A percentile compares a stretch with the other conserved stretches of the same genome.
Evolutionary conservation across 805 yeast species (phyloP).

Genomic region (Wickerhamiella cacticola): DNA sequence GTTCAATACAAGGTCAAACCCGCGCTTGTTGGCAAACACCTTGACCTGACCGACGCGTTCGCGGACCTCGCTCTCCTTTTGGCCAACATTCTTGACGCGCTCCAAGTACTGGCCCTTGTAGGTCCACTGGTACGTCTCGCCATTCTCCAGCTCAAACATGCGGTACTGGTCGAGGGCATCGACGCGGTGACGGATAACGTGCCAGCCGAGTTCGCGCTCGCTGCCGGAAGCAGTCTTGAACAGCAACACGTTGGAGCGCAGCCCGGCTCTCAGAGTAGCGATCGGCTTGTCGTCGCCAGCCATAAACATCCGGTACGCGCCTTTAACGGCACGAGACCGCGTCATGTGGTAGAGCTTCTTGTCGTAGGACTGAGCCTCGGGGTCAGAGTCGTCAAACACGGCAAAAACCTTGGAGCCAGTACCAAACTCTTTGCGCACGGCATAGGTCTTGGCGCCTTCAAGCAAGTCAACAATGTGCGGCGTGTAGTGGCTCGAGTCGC

Average conservation of each 20-base stretch:
- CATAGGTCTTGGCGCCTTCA: conserved; percentile 33
- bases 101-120: conserved; percentile 47
- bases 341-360: conserved; percentile 41
- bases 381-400: conserved; percentile 37
- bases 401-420: conserved; percentile 47
- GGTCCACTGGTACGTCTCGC: conserved; percentile 55
- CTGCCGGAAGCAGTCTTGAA: conserved; percentile 38
- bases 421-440: conserved; percentile 46
- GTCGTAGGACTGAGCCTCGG: conserved; percentile 25
- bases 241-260: conserved; percentile 46
- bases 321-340: conserved; percentile 55
- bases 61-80: conserved; percentile 51
- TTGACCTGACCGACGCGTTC: conserved; percentile 50
- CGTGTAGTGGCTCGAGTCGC: conserved; percentile 44
- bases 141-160: conserved; percentile 49
- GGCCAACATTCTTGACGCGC: conserved; percentile 46
- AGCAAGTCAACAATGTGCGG: conserved; percentile 40
- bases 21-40: conserved; percentile 44
- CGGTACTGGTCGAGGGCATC: conserved; percentile 52
- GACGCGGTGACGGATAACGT: conserved; percentile 44
- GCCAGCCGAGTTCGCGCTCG: conserved; percentile 52
- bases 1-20: conserved; percentile 49
- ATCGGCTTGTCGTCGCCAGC: conserved; percentile 45
- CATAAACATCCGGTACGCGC: conserved; percentile 49
- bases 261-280: conserved; percentile 48